Evolutionary conservation across 805 yeast species (phyloP).

Genomic region (Saccharomycopsis olivae): DNA sequence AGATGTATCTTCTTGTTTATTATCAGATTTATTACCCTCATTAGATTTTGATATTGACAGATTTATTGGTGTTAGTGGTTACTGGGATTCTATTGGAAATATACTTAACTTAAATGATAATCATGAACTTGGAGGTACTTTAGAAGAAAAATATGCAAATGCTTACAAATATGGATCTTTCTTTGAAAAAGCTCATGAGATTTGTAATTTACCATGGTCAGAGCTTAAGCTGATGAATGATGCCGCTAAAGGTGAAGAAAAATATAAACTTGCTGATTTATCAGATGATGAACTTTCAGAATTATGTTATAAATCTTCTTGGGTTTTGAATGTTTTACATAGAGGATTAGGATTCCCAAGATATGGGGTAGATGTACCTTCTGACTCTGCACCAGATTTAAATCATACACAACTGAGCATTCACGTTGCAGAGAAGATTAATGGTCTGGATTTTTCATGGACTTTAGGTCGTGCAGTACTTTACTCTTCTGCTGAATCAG

Average conservation of each 20-base stretch:
- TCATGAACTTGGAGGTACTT: conserved; percentile 6
- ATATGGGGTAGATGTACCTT: conserved; percentile 35
- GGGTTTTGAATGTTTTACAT: conserved; percentile 48
- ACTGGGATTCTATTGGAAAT: conserved; percentile 50
- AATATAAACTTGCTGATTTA: conserved; percentile 22
- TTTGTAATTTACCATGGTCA: conserved; percentile 36
- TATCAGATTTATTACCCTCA: conserved; percentile 42
- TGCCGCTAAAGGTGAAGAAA: conserved; percentile 14
- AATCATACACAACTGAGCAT: conserved; percentile 24
- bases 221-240: conserved; percentile 28
- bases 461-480: conserved; percentile 51
- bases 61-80: conserved; percentile 58
- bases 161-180: conserved; percentile 35
- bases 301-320: conserved; percentile 51
- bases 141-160: conserved; percentile 22
- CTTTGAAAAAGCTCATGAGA: conserved; percentile 33
- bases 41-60: conserved; percentile 46
- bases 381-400: no score
- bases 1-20: conserved; percentile 36
- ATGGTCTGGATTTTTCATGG: conserved; percentile 41
- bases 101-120: conserved; percentile 28
- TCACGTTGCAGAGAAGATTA: conserved; percentile 32
- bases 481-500: conserved; percentile 47
- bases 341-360: conserved; percentile 51
- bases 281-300: conserved; percentile 37